A percentile compares a stretch with the other conserved stretches of the same genome.
Conservation (phyloP, 768 basidiomycete genomes). For the Nidularia pulvinata region DNA sequence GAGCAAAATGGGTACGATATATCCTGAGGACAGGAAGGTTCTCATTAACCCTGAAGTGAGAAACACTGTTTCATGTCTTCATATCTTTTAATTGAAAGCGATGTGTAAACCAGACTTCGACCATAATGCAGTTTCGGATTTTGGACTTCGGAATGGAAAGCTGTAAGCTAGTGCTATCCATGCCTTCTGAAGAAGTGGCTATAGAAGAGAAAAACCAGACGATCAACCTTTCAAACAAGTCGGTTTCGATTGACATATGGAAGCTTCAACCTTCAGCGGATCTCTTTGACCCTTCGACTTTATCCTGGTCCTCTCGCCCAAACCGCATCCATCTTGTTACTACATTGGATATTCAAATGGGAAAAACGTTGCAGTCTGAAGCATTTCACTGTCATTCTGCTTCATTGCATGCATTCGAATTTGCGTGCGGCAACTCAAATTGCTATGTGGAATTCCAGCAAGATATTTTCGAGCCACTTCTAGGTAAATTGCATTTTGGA, state of each 20-base stretch:
- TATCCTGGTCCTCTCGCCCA: not conserved
- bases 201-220: not conserved
- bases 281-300: not conserved
- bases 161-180: not conserved
- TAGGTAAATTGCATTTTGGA: too few species aligned
- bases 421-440: not conserved
- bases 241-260: not conserved
- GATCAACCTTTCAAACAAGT: not conserved
- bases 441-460: not conserved
- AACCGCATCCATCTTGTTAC: not conserved
- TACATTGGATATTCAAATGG: not conserved
- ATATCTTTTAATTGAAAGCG: not conserved
- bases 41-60: not conserved
- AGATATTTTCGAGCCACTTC: not conserved
- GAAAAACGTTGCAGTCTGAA: not conserved
- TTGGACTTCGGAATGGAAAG: conserved; percentile 12
- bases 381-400: not conserved
- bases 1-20: conserved; percentile 5
- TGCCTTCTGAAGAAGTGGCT: not conserved
- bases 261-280: not conserved
- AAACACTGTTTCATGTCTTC: not conserved
- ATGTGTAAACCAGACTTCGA: conserved; percentile 4
- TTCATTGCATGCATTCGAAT: not conserved
- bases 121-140: conserved; percentile 8
- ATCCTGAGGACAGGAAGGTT: conserved; percentile 4